Evolutionary conservation across 352 stramenopile species (phyloP).

Genomic region (Phytopythium mirpurense): DNA sequence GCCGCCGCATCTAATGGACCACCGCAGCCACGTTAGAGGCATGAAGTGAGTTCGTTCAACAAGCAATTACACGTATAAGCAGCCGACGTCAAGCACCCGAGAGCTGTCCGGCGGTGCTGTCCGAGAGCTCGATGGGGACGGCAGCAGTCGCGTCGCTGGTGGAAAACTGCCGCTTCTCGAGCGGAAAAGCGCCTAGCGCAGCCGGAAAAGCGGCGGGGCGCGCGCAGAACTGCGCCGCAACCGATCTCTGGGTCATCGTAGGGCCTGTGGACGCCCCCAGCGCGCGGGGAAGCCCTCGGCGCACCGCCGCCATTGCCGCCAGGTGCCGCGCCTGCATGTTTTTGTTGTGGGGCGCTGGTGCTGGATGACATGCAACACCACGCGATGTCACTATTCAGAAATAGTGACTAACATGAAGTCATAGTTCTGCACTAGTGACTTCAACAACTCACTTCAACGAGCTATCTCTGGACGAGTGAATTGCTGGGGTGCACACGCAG

Average conservation of each 20-base stretch:
- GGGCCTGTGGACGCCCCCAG: not conserved
- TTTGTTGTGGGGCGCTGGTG: not conserved
- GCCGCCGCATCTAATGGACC: conserved; percentile 21
- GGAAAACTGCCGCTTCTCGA: conserved; percentile 30
- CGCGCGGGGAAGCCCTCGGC: conserved; percentile 1
- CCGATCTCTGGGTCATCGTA: not conserved
- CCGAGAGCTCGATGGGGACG: conserved; percentile 14
- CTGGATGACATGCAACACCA: not conserved
- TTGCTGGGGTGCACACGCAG: too few relatives aligned
- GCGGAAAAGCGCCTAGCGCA: conserved; percentile 8
- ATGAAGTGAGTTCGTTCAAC: not conserved
- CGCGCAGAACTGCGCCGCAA: not conserved
- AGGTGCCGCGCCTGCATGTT: conserved; percentile 6
- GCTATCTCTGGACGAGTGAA: conserved; percentile 2
- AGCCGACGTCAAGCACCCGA: conserved; percentile 14
- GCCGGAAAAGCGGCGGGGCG: conserved; percentile 5
- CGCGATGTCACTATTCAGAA: not conserved
- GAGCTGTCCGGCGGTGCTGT: conserved; percentile 29
- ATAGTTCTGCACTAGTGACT: not conserved
- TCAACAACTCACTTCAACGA: not conserved
- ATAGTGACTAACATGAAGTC: not conserved
- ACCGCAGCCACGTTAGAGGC: too few relatives aligned
- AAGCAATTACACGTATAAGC: not conserved
- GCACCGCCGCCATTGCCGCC: conserved; percentile 4
- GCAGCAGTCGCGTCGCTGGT: conserved; percentile 16